Base-by-base conservation (phyloP, 78 protist genomes). In the Tieghemostelium lacteum region DNA sequence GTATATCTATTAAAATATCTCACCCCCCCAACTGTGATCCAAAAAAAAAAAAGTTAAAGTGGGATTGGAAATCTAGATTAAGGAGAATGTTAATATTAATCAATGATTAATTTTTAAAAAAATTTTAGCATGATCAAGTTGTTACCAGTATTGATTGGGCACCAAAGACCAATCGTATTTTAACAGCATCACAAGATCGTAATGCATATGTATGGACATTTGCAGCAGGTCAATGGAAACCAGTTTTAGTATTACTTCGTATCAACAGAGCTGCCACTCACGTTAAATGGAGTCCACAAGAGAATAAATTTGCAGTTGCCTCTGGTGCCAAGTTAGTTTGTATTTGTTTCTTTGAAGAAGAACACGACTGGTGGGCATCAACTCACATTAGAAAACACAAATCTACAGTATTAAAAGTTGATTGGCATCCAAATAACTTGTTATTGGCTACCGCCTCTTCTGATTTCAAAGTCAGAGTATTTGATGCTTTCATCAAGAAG, bases 131-230 rank as follows among this genome's bases (percentile, higher is more conserved):
- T 80, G 97, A 95, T 55, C 95, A 92, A 70, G 80, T 88, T 20
- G 96, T 97, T n/a, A 97, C 98, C 3, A 60, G 77, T 29, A 92
- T 97, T 49, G 99, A 96, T 64, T 97, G 98, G 98, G 96, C 97
- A 7, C 95, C 93, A 45, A 52, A 80, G 75, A 74, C 97, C 55
- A 93, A 97, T 94, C 83, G 94, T 58, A 96, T 97, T 62, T 94
- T 97, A 28, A 61, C 98, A 2, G 91, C 97, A 61, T 86, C 97
- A 31, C 98, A 97, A 74, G 99, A 97, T 67, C 94, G 99, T 28
- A 97, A 97, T 69, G 99, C 99, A n/a, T 97, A 97, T 88, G 99
- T 97, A 52, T 97, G 99, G 99, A 72, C 85, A 19, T 29, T 58
- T 12, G 50, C 36, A 22, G 63, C 19, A 17, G 87, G 69, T 28